phyloP scores from a whole-genome alignment of 768 basidiomycete genomes.

The Hygrocybe coccinea region DNA sequence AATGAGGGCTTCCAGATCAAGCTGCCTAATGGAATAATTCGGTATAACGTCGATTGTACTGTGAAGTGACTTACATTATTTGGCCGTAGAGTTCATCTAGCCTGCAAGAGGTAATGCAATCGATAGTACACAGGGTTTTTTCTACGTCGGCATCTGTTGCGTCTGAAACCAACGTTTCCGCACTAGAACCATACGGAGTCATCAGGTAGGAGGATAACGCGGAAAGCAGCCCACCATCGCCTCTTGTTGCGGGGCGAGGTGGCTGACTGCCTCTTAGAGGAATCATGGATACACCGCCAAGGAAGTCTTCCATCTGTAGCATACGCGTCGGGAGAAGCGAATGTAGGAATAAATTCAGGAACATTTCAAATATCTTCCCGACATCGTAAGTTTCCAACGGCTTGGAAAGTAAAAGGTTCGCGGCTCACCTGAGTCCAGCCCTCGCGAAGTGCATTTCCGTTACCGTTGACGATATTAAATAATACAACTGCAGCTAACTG shows the following conservation, averaged over 20 bases:
- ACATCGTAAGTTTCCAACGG: background rate
- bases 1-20: conserved; percentile 73
- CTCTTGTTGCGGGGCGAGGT: conserved; percentile 54
- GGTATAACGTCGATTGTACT: background rate
- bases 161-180: conserved; percentile 75
- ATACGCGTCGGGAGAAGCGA: conserved; percentile 85
- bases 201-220: conserved; percentile 93
- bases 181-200: conserved; percentile 79
- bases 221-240: conserved; percentile 89
- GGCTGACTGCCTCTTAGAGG: conserved; percentile 77
- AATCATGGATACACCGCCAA: conserved; percentile 90
- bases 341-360: conserved; percentile 91
- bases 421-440: conserved; percentile 83
- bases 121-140: conserved; percentile 89
- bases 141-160: conserved; percentile 91
- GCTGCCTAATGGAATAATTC: conserved; percentile 45
- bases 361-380: conserved; percentile 92
- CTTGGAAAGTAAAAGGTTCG: background rate
- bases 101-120: conserved; percentile 90
- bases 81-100: conserved; percentile 92
- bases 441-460: conserved; percentile 88
- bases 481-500: conserved; percentile 95
- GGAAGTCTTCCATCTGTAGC: conserved; percentile 97
- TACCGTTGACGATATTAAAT: conserved; percentile 96
- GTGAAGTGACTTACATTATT: conserved; percentile 62